Evolutionary conservation across 352 stramenopile genomes (phyloP).

Genomic region (Phytophthora litchii): DNA sequence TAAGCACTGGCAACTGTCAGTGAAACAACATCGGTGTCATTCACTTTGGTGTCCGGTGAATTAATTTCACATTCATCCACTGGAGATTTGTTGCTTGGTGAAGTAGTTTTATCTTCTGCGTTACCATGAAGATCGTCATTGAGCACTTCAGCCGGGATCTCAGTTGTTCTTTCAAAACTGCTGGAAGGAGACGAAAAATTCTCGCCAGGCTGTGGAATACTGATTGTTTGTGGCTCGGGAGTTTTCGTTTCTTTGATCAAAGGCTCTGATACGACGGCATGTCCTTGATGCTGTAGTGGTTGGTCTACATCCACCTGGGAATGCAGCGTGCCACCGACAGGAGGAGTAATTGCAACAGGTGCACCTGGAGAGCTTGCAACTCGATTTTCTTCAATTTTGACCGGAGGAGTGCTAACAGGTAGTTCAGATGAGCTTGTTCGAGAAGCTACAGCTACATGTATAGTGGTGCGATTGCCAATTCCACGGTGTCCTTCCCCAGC

Average conservation of each 20-base stretch:
- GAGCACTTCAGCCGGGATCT: neutral
- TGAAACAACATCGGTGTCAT: neutral
- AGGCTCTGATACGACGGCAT: neutral
- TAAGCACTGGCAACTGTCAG: neutral
- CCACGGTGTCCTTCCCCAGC: neutral
- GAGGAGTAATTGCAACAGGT: neutral
- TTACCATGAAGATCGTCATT: neutral
- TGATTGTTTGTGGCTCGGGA: conserved; percentile 1
- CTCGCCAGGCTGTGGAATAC: neutral
- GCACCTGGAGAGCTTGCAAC: conserved; percentile 8
- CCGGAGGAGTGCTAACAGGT: neutral
- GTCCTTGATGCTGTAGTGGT: conserved; percentile 6
- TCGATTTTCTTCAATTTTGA: conserved; percentile 25
- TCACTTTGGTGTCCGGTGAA: neutral
- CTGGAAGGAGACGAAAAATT: neutral
- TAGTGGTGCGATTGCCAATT: neutral
- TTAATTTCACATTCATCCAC: neutral
- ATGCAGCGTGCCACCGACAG: neutral
- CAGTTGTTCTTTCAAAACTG: conserved; percentile 1
- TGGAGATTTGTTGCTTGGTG: neutral
- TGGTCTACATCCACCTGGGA: neutral
- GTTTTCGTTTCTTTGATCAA: conserved; percentile 1
- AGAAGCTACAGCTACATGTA: neutral
- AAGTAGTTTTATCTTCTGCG: neutral
- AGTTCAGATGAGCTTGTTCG: neutral